A percentile compares a stretch with the other conserved stretches of the same genome.
phyloP scores from a whole-genome alignment of 805 yeast genomes.

The Cyberlindnera euphorbiae region DNA sequence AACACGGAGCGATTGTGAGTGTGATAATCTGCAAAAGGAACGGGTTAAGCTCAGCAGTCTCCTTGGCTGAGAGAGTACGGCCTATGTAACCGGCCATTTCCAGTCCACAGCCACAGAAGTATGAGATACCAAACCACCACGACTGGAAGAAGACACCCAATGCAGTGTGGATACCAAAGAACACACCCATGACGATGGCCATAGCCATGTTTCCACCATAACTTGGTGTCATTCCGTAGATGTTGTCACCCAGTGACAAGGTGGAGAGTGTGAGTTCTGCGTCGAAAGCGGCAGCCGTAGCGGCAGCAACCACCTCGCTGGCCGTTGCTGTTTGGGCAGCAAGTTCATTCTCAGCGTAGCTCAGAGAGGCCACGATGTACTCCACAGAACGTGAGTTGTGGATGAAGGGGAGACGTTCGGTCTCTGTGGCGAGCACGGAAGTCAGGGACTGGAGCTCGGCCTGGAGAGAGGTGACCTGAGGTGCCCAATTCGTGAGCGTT shows the following conservation, averaged over 20 bases:
- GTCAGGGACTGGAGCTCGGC: conserved; percentile 13
- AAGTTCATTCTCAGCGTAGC: conserved; percentile 13
- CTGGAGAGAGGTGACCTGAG: conserved; percentile 14
- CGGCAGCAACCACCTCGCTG: conserved; percentile 6
- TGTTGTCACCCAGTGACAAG: conserved; percentile 11
- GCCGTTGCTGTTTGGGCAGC: conserved; percentile 14
- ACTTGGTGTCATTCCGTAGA: conserved; percentile 46
- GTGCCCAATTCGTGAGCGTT: neutral
- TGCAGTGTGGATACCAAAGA: conserved; percentile 36
- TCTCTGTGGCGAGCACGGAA: conserved; percentile 18
- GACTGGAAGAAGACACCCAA: conserved; percentile 45
- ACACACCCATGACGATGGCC: conserved; percentile 47
- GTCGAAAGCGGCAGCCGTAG: conserved; percentile 4
- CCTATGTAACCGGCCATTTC: conserved; percentile 70
- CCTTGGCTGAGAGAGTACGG: conserved; percentile 42
- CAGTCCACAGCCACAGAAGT: conserved; percentile 49
- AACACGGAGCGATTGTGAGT: conserved; percentile 75
- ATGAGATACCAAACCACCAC: conserved; percentile 60
- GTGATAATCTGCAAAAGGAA: conserved; percentile 63
- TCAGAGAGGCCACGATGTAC: conserved; percentile 18
- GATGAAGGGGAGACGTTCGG: conserved; percentile 7
- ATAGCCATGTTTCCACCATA: conserved; percentile 58
- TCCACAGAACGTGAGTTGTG: conserved; percentile 17
- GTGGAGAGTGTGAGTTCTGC: conserved; percentile 10
- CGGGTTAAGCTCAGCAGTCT: conserved; percentile 32